Evolutionary conservation across 108 stramenopile genomes (phyloP).

Genomic region (Nannochloropsis granulata): DNA sequence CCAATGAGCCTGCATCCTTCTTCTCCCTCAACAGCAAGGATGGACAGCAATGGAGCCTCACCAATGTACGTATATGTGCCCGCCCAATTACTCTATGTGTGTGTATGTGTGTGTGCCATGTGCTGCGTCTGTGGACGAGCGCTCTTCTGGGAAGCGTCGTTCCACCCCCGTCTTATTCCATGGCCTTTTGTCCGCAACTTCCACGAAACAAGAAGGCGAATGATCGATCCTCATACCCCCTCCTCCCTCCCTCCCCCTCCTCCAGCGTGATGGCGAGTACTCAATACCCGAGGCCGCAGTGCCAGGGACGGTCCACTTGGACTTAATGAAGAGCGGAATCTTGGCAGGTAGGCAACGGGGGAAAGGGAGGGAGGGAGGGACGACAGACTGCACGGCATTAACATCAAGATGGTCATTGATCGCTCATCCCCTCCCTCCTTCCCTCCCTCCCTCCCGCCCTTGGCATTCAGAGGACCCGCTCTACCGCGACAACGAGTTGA

Average conservation of each 20-base stretch:
- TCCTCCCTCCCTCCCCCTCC: background rate
- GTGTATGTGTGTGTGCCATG: too few relatives aligned
- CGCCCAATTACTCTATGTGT: too few relatives aligned
- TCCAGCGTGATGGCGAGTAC: background rate
- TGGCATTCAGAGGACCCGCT: conserved; percentile 3
- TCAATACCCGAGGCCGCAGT: background rate
- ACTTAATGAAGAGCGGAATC: background rate
- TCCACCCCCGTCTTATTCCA: too few relatives aligned
- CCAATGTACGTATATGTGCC: background rate
- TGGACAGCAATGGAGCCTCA: background rate
- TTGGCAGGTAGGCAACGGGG: background rate
- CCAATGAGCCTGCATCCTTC: background rate
- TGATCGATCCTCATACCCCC: background rate
- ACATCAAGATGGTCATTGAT: background rate
- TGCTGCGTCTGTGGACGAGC: too few relatives aligned
- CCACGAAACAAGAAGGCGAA: too few relatives aligned
- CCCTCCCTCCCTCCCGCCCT: background rate
- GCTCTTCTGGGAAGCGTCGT: too few relatives aligned
- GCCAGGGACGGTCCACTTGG: background rate
- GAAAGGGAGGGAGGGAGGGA: background rate
- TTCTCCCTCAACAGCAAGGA: background rate
- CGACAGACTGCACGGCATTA: background rate
- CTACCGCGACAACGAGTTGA: conserved; percentile 11
- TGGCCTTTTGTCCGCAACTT: too few relatives aligned
- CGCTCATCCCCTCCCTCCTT: background rate